Conservation (phyloP, 805 yeast genomes). For the Wickerhamomyces alni region DNA sequence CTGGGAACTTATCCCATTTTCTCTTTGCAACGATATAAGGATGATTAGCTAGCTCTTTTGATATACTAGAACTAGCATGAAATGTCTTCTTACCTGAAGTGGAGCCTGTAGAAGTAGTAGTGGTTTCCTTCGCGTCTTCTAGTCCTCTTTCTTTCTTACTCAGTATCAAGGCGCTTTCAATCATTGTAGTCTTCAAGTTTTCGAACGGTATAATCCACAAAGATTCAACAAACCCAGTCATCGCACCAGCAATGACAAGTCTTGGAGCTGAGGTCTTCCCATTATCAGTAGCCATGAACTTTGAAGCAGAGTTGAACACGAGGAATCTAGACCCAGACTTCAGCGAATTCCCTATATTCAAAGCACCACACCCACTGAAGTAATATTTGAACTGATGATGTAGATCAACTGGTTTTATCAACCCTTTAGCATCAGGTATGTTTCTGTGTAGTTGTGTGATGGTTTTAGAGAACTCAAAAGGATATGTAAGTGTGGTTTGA, state of each 20-base stretch:
- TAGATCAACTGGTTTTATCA: slow-evolving; percentile 14
- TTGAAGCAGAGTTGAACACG: slow-evolving; percentile 68
- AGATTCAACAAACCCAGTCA: slow-evolving; percentile 82
- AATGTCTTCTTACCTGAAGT: slow-evolving; percentile 21
- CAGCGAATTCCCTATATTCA: slow-evolving; percentile 66
- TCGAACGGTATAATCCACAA: slow-evolving; percentile 88
- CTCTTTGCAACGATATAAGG: slow-evolving; percentile 27
- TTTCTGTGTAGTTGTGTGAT: slow-evolving; percentile 52
- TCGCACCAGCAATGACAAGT: slow-evolving; percentile 74
- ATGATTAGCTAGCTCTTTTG: slow-evolving; percentile 24
- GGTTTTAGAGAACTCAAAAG: slow-evolving; percentile 66
- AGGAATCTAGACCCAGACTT: slow-evolving; percentile 72
- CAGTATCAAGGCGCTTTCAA: slow-evolving; percentile 52
- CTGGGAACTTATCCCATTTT: slow-evolving; percentile 42
- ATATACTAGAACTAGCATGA: slow-evolving; percentile 19
- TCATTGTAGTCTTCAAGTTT: slow-evolving; percentile 72
- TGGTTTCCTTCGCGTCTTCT: slow-evolving; percentile 23
- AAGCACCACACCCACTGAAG: slow-evolving; percentile 64
- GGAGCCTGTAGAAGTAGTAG: slow-evolving; percentile 2
- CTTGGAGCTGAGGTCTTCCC: slow-evolving; percentile 73
- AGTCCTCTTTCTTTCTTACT: slow-evolving; percentile 17
- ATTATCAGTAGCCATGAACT: slow-evolving; percentile 52
- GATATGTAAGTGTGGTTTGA: slow-evolving; percentile 60
- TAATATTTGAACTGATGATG: slow-evolving; percentile 29
- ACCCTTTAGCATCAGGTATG: slow-evolving; percentile 27